Base-by-base conservation (phyloP, 495 filamentous ascomycete species). In the Neurospora pannonica region DNA sequence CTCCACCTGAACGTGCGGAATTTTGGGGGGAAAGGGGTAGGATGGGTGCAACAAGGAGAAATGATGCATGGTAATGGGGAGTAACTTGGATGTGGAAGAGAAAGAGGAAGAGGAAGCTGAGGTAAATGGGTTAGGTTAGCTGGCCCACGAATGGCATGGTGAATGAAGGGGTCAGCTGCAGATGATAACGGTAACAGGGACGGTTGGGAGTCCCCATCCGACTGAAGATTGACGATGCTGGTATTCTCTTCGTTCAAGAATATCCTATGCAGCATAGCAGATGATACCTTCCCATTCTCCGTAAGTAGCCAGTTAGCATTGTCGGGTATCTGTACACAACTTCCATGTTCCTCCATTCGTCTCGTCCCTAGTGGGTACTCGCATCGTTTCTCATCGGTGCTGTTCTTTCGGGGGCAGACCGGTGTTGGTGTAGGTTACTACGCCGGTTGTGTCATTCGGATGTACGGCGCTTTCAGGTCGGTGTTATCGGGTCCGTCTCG, bases 1-100 rank as follows among this genome's bases (percentile, higher is more conserved):
- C 87, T 88, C 86, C 87, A 88, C 86, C 86, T 86, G 82, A 85
- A 84, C 86, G 83, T 85, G 87, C 86, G 85, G 85, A 83, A 75
- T 71, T 46, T 19, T 71, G 70, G 38, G n/a, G 46, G 36, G 19
- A 38, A 67, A 43, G 43, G 70, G 38, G 67, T 74, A 39, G 40
- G 67, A 17, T 17, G 15, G 15, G 39, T 40, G 15, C 17, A 36
- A 36, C 5, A 36, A 36, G 7, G 36, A 36, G 36, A 36, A 36
- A 36, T 36, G 36, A 36, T 36, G 36, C 0, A 36, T 7, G 39
- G 39, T 13, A 4, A 40, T 40, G 0, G 43, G 7, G 36, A 46
- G 1, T 11, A 24, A 17, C 21, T 36, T 34, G 21, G 40, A 54
- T 71, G 39, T 24, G 36, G 48, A 74, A 13, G 38, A 62, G 54